Percentiles rank a stretch among this genome's conserved stretches.
These are phyloP conservation scores for Yarrowia galli DNA, from an alignment of 1,139 yeast genomes.

Conservation along the genomic window DNA sequence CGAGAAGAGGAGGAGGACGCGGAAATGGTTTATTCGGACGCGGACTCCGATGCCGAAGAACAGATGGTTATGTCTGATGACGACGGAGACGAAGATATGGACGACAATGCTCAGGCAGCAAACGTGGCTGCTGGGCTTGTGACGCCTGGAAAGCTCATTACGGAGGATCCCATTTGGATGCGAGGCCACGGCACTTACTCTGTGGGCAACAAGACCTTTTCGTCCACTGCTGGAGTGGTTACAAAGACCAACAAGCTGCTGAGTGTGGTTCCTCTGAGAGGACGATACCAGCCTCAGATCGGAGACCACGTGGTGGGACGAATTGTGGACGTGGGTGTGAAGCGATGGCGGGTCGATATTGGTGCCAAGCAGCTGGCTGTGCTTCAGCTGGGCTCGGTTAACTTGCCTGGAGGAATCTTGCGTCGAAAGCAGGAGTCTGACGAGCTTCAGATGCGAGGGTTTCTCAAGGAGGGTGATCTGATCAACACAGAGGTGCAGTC, in stretches of 20 bases:
- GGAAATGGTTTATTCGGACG: conserved; percentile 40
- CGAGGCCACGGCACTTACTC: conserved; percentile 97
- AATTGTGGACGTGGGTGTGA: conserved; percentile 90
- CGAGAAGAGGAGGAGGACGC: conserved; percentile 29
- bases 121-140: conserved; percentile 55
- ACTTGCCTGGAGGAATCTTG: conserved; percentile 95
- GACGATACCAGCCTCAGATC: conserved; percentile 89
- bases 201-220: conserved; percentile 70
- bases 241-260: conserved; percentile 84
- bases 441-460: conserved; percentile 93
- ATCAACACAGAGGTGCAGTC: conserved; percentile 96
- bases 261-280: conserved; percentile 84
- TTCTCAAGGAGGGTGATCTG: conserved; percentile 95
- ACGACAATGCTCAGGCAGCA: conserved; percentile 46
- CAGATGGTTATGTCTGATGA: conserved; percentile 40
- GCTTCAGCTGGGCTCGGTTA: conserved; percentile 91
- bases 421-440: conserved; percentile 94
- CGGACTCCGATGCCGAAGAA: conserved; percentile 42
- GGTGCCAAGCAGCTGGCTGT: conserved; percentile 94
- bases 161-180: conserved; percentile 98
- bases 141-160: conserved; percentile 96
- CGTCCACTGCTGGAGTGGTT: conserved; percentile 92
- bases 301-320: conserved; percentile 97
- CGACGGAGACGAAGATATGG: conserved; percentile 38
- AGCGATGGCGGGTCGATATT: conserved; percentile 96